Conservation (phyloP, 2,329 filamentous ascomycete species). For the Cercospora beticola region DNA sequence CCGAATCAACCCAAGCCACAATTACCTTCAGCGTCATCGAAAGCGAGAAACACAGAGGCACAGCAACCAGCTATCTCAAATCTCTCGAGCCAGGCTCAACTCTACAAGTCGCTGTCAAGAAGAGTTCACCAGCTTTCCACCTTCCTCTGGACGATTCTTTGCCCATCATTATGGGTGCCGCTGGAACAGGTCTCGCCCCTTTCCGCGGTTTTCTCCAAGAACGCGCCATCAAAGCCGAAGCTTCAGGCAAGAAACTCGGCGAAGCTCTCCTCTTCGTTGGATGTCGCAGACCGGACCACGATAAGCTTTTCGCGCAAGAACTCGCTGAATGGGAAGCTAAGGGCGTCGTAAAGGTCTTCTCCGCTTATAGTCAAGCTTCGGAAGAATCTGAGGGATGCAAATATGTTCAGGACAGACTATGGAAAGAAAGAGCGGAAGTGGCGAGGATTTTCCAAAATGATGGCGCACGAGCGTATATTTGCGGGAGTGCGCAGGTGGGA, state of each 20-base stretch:
- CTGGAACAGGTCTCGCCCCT: slow-evolving; percentile 52
- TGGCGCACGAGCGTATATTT: slow-evolving; percentile 63
- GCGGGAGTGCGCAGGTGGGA: slow-evolving; percentile 51
- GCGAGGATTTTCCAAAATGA: slow-evolving; percentile 45
- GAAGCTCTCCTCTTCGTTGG: slow-evolving; percentile 66
- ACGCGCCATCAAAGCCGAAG: slow-evolving; percentile 41
- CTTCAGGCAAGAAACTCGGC: slow-evolving; percentile 54
- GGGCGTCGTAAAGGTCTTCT: slow-evolving; percentile 61
- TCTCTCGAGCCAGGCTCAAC: slow-evolving; percentile 57
- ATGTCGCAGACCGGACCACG: slow-evolving; percentile 55
- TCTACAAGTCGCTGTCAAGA: slow-evolving; percentile 35
- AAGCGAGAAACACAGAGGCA: slow-evolving; percentile 35
- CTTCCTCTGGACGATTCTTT: slow-evolving; percentile 44
- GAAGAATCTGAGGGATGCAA: slow-evolving; percentile 48
- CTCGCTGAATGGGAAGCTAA: slow-evolving; percentile 59
- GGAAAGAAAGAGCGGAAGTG: slow-evolving; percentile 49
- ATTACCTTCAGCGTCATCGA: slow-evolving; percentile 44
- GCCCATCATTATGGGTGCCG: slow-evolving; percentile 53
- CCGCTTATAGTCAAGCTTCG: slow-evolving; percentile 56
- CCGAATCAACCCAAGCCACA: slow-evolving; percentile 38
- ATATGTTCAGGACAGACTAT: slow-evolving; percentile 56
- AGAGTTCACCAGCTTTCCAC: slow-evolving; percentile 48
- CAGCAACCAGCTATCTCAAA: slow-evolving; percentile 45
- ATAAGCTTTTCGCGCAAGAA: slow-evolving; percentile 62
- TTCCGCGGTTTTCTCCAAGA: slow-evolving; percentile 47